These are phyloP conservation scores for Buddleja alternifolia DNA, from an alignment of 257 asterid species.

Conservation along the genomic window DNA sequence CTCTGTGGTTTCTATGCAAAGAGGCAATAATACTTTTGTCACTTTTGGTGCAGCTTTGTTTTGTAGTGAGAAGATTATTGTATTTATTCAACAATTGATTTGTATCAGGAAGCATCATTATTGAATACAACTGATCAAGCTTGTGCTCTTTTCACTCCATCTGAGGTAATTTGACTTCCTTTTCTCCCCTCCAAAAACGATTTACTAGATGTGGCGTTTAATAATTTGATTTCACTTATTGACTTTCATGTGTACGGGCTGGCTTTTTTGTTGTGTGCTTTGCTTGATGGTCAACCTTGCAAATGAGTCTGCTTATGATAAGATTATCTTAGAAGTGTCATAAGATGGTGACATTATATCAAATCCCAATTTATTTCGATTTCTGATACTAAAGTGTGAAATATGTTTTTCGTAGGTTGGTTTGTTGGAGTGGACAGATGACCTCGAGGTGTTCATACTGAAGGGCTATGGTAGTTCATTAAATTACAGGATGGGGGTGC, in stretches of 20 bases:
- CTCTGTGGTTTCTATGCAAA: conserved; percentile 92
- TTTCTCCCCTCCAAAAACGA: conserved; percentile 13
- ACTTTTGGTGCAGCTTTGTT: conserved; percentile 19
- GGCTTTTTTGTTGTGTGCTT: conserved; percentile 21
- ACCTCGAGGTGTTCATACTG: conserved; percentile 79
- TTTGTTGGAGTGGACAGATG: conserved; percentile 95
- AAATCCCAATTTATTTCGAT: conserved; percentile 2
- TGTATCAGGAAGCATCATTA: conserved; percentile 84
- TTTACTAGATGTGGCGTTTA: background rate
- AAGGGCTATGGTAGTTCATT: conserved; percentile 93
- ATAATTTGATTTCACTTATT: conserved; percentile 12
- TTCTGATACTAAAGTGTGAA: conserved; percentile 22
- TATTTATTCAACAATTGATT: conserved; percentile 24
- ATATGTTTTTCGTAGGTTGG: conserved; percentile 50
- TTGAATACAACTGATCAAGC: conserved; percentile 82
- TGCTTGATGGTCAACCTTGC: background rate
- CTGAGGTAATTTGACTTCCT: conserved; percentile 63
- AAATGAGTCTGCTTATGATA: background rate
- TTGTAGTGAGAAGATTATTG: conserved; percentile 16
- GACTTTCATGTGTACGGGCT: background rate
- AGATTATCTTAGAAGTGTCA: conserved; percentile 9
- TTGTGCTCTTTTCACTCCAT: conserved; percentile 76
- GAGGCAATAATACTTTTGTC: conserved; percentile 50
- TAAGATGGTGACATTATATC: background rate
- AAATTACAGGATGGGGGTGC: conserved; percentile 94